Evolutionary conservation across 1,139 yeast species (phyloP).

Genomic region (Taiozyma sp.): DNA sequence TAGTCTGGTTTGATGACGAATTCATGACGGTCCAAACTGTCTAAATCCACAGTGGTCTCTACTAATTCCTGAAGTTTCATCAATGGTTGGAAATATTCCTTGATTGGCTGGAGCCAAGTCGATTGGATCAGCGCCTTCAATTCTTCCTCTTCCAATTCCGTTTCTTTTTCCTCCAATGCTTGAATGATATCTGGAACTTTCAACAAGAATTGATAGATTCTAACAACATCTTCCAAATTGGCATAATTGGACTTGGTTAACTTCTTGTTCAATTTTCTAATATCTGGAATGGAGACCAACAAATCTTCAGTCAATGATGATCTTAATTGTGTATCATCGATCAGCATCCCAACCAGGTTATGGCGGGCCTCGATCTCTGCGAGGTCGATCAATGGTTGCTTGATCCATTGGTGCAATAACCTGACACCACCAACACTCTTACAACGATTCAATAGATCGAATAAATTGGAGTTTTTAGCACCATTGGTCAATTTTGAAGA

Average conservation of each 20-base stretch:
- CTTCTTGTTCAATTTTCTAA: slow-evolving; percentile 70
- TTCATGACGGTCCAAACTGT: slow-evolving; percentile 73
- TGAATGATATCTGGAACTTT: slow-evolving; percentile 65
- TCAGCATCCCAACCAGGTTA: slow-evolving; percentile 61
- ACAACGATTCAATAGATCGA: slow-evolving; percentile 82
- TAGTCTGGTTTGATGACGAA: slow-evolving; percentile 87
- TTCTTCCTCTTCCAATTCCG: slow-evolving; percentile 24
- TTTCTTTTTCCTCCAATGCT: slow-evolving; percentile 37
- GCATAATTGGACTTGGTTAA: slow-evolving; percentile 42
- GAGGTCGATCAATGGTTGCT: slow-evolving; percentile 80
- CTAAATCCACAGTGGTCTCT: slow-evolving; percentile 86
- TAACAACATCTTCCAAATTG: slow-evolving; percentile 81
- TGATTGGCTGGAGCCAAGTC: slow-evolving; percentile 58
- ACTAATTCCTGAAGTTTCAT: slow-evolving; percentile 77
- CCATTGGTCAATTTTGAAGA: slow-evolving; percentile 37
- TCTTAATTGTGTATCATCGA: slow-evolving; percentile 67
- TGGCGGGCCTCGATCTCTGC: slow-evolving; percentile 64
- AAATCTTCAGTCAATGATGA: slow-evolving; percentile 63
- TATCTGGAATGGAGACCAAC: slow-evolving; percentile 75
- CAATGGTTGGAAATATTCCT: slow-evolving; percentile 45
- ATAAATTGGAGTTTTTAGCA: slow-evolving; percentile 58
- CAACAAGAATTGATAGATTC: slow-evolving; percentile 75
- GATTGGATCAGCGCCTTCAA: slow-evolving; percentile 35
- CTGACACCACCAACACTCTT: slow-evolving; percentile 85
- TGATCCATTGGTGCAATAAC: slow-evolving; percentile 87